These are phyloP conservation scores for Agrocybe chaxingu DNA, from an alignment of 768 basidiomycete genomes.

Conservation along the genomic window DNA sequence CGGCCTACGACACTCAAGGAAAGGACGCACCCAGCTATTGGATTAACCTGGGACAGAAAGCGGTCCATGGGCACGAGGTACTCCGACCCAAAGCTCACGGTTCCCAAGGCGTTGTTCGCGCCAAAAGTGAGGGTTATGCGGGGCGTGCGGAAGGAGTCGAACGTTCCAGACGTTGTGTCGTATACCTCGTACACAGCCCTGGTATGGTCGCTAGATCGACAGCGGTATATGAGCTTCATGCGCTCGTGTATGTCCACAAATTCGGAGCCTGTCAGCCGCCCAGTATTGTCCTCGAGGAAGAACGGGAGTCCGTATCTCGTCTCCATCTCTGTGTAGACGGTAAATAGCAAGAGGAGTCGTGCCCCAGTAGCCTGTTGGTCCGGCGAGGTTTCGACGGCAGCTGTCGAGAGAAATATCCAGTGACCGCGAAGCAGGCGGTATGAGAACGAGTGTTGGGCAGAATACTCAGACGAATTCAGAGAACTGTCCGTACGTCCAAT, in stretches of 20 bases:
- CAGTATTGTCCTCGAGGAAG: constrained; percentile 65
- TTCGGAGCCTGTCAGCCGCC: constrained; percentile 48
- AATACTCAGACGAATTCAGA: too few relatives aligned
- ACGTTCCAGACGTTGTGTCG: constrained; percentile 31
- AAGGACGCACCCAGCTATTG: constrained; percentile 37
- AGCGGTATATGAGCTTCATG: constrained; percentile 45
- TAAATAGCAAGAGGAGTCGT: too few relatives aligned
- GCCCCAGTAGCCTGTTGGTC: too few relatives aligned
- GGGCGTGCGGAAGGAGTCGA: constrained; percentile 27
- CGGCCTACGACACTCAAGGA: background rate
- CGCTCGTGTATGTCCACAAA: constrained; percentile 66
- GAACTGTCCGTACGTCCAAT: too few relatives aligned
- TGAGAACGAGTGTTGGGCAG: too few relatives aligned
- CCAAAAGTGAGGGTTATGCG: constrained; percentile 52
- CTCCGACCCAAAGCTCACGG: constrained; percentile 40
- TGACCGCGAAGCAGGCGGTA: too few relatives aligned
- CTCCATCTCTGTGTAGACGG: background rate
- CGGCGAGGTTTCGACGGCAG: too few relatives aligned
- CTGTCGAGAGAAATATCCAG: too few relatives aligned
- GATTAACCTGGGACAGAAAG: constrained; percentile 45
- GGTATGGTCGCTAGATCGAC: constrained; percentile 42
- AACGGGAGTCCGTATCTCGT: constrained; percentile 48
- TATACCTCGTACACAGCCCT: constrained; percentile 47
- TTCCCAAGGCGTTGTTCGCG: constrained; percentile 45
- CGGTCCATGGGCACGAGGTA: constrained; percentile 42